Conservation (phyloP, 306 rosid species). For the Amphicarpaea edgeworthii region DNA sequence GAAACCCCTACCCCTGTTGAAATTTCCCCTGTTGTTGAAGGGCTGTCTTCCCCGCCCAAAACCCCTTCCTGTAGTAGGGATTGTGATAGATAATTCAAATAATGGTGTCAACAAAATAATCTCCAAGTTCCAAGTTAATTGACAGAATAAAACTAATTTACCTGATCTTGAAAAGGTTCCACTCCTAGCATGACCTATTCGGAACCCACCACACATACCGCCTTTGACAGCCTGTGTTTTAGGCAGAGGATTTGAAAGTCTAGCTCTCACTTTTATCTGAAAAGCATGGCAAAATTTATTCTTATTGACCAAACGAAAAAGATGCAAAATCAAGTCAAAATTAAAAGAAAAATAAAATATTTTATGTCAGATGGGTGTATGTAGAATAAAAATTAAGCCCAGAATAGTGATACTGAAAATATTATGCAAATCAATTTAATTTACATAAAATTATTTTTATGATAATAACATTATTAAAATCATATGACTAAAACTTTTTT, state of each 20-base stretch:
- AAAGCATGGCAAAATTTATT: constrained; percentile 29
- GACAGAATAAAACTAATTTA: constrained; percentile 40
- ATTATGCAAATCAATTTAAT: too few relatives aligned
- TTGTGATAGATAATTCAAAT: constrained; percentile 24
- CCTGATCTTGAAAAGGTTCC: constrained; percentile 63
- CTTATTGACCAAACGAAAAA: constrained; percentile 10
- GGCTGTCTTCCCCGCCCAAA: constrained; percentile 61
- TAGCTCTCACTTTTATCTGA: constrained; percentile 80
- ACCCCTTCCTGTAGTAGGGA: constrained; percentile 60
- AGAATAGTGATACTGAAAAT: neutral
- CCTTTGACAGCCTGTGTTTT: constrained; percentile 86
- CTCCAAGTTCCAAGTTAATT: constrained; percentile 32
- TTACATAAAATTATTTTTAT: too few relatives aligned
- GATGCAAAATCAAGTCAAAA: constrained; percentile 20
- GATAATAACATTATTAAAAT: too few relatives aligned
- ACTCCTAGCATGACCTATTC: constrained; percentile 63
- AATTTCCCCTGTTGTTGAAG: constrained; percentile 50
- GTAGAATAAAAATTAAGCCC: constrained; percentile 18
- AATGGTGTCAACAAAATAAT: constrained; percentile 19
- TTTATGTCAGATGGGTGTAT: neutral
- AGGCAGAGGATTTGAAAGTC: constrained; percentile 91
- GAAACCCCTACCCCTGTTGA: constrained; percentile 56
- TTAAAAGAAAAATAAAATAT: constrained; percentile 18
- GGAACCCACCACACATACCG: constrained; percentile 86
- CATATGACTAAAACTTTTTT: too few relatives aligned